Percentiles rank a stretch among this genome's conserved stretches.
phyloP scores from a whole-genome alignment of 768 basidiomycete genomes.

The Suillus fuscotomentosus region DNA sequence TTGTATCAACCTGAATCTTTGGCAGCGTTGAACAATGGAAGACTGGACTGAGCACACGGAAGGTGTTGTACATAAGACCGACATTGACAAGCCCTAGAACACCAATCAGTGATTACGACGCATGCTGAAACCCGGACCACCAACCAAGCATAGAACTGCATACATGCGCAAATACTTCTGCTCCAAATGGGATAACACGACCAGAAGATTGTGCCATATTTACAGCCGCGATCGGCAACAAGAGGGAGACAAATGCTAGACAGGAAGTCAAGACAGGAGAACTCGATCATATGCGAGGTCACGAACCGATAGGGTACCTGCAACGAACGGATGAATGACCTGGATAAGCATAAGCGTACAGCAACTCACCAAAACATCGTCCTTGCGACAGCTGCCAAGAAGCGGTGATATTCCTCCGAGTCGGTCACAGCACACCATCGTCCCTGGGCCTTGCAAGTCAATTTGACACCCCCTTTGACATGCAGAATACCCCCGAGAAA shows the following conservation, averaged over 20 bases:
- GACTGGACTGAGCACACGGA: conserved; percentile 57
- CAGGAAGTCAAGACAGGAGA: conserved; percentile 1
- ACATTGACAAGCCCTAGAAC: conserved; percentile 61
- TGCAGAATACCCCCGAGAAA: conserved; percentile 56
- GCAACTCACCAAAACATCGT: conserved; percentile 67
- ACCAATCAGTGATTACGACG: not conserved
- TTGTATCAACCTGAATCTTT: conserved; percentile 11
- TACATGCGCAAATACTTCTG: conserved; percentile 47
- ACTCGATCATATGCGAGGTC: not conserved
- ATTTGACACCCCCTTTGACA: conserved; percentile 48
- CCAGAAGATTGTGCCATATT: conserved; percentile 50
- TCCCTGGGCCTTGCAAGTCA: conserved; percentile 47
- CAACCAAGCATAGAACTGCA: conserved; percentile 56
- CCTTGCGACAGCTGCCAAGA: conserved; percentile 59
- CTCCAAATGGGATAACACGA: conserved; percentile 43
- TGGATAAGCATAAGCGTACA: not conserved
- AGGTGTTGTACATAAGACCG: conserved; percentile 64
- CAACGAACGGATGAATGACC: conserved; percentile 6
- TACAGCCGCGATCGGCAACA: conserved; percentile 58
- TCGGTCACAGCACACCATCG: conserved; percentile 38
- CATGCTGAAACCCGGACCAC: conserved; percentile 14
- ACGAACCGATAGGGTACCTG: conserved; percentile 63
- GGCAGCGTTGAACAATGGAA: conserved; percentile 33
- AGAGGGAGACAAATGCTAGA: conserved; percentile 57
- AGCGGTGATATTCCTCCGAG: conserved; percentile 54